Evolutionary conservation across 148 eudicot genomes (phyloP).

Genomic region (Diospyros lotus): DNA sequence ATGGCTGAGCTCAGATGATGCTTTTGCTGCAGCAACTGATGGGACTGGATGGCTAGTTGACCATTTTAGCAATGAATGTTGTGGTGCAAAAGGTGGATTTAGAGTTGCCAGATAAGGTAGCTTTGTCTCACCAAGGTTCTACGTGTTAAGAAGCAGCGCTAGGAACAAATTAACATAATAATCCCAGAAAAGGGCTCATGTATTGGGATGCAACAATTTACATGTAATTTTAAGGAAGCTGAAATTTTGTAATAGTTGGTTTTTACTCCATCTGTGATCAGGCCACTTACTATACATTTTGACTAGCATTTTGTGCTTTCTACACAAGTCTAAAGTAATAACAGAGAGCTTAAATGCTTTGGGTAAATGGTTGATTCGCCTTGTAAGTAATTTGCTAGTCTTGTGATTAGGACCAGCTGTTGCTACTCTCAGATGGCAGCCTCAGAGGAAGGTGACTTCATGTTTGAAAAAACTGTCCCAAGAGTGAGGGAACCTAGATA

Average conservation of each 20-base stretch:
- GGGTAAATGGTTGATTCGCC: not conserved
- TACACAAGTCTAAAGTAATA: not conserved
- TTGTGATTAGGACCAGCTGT: not conserved
- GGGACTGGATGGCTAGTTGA: slow-evolving; percentile 87
- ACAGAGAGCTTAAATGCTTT: not conserved
- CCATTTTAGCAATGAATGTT: slow-evolving; percentile 73
- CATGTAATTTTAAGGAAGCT: not conserved
- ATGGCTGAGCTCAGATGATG: slow-evolving; percentile 54
- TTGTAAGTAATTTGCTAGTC: not conserved
- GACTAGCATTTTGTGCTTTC: not conserved
- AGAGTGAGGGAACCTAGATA: too few species aligned
- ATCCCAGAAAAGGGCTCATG: slow-evolving; percentile 5
- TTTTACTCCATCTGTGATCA: not conserved
- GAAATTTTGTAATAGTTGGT: not conserved
- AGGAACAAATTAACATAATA: not conserved
- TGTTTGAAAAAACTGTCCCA: too few species aligned
- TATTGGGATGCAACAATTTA: not conserved
- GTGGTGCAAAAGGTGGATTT: slow-evolving; percentile 67
- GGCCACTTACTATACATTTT: not conserved
- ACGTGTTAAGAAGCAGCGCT: slow-evolving; percentile 16
- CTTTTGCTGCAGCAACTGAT: slow-evolving; percentile 85
- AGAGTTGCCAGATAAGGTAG: slow-evolving; percentile 76
- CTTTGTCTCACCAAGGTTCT: slow-evolving; percentile 60
- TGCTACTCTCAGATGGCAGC: too few species aligned
- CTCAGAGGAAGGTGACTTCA: too few species aligned